A percentile compares a stretch with the other conserved stretches of the same genome.
Evolutionary conservation across 2,329 filamentous ascomycete species (phyloP).

Genomic region (Xylaria sp.): DNA sequence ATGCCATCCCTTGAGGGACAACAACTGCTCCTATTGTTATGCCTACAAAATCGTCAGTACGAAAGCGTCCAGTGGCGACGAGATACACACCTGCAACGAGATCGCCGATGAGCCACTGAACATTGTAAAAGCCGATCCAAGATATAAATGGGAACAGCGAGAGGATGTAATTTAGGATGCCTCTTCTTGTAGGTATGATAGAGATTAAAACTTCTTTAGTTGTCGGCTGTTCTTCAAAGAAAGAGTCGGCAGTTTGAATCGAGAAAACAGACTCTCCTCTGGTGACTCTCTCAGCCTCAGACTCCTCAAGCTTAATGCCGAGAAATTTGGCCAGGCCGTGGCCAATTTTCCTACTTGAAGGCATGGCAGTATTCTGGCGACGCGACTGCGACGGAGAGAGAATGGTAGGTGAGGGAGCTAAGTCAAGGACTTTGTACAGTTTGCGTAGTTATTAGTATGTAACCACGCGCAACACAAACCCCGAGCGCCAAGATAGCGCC

Average conservation of each 20-base stretch:
- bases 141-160: conserved; percentile 86
- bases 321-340: conserved; percentile 80
- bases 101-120: conserved; percentile 89
- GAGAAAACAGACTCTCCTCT: conserved; percentile 85
- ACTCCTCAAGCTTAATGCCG: conserved; percentile 81
- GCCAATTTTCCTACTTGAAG: conserved; percentile 68
- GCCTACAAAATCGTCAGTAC: conserved; percentile 46
- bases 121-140: conserved; percentile 92
- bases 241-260: conserved; percentile 75
- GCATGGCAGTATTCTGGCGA: conserved; percentile 47
- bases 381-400: conserved; percentile 15
- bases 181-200: conserved; percentile 66
- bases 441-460: conserved; percentile 8
- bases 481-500: conserved; percentile 27
- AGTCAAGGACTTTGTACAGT: conserved; percentile 28
- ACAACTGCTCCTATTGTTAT: conserved; percentile 73
- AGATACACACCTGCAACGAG: conserved; percentile 78
- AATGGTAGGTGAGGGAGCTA: conserved; percentile 3
- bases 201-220: conserved; percentile 76
- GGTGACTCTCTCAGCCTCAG: conserved; percentile 73
- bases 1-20: conserved; percentile 97
- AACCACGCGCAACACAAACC: conserved; percentile 14
- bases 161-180: conserved; percentile 69
- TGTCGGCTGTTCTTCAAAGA: conserved; percentile 84
- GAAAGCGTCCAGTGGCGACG: conserved; percentile 33